Conservation (phyloP, 257 asterid genomes). For the Fraxinus pennsylvanica region DNA sequence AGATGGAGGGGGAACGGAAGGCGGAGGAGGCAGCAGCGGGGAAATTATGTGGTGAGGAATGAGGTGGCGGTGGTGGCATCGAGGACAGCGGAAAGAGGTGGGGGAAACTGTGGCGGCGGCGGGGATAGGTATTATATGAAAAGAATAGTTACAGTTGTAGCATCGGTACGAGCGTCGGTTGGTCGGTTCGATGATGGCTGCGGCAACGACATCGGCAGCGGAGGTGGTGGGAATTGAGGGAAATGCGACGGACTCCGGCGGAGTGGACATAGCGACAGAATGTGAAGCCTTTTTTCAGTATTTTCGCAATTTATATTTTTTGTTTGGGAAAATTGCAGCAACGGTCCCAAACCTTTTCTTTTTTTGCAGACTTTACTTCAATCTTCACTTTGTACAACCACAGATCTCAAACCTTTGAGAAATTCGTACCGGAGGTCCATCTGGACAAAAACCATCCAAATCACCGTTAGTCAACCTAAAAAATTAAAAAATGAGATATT, state of each 20-base stretch:
- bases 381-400: too few species aligned
- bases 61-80: slow-evolving; percentile 52
- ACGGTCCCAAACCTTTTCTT: too few species aligned
- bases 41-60: slow-evolving; percentile 46
- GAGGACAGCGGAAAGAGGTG: slow-evolving; percentile 55
- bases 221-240: slow-evolving; percentile 21
- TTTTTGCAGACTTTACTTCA: too few species aligned
- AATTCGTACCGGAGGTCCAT: too few species aligned
- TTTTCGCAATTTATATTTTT: slow-evolving; percentile 8
- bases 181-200: slow-evolving; percentile 4
- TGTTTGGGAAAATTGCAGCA: too few species aligned
- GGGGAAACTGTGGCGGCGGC: slow-evolving; percentile 28
- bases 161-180: slow-evolving; percentile 45
- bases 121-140: slow-evolving; percentile 36
- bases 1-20: slow-evolving; percentile 17
- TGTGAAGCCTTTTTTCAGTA: slow-evolving; percentile 15
- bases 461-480: too few species aligned
- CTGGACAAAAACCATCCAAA: too few species aligned
- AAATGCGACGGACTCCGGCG: slow-evolving; percentile 38
- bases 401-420: too few species aligned
- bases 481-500: too few species aligned
- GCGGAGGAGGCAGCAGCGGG: slow-evolving; percentile 26
- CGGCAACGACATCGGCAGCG: neutral
- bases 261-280: slow-evolving; percentile 25
- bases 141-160: slow-evolving; percentile 51